Evolutionary conservation across 345 rosid species (phyloP).

Genomic region (Salix koriyanagi): DNA sequence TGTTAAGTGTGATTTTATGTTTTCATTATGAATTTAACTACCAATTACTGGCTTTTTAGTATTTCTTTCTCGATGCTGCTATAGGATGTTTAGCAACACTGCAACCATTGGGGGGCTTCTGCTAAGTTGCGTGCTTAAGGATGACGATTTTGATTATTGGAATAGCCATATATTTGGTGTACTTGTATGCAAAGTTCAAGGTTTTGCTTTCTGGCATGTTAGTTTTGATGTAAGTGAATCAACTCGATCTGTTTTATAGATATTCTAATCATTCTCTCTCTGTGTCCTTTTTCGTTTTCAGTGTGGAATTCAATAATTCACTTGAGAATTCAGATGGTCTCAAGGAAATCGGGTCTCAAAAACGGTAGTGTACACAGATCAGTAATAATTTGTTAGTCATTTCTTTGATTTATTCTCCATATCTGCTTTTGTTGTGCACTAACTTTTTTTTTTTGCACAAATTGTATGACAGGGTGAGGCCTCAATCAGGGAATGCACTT

Average conservation of each 20-base stretch:
- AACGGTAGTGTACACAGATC: slow-evolving; percentile 24
- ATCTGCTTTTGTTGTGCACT: not conserved
- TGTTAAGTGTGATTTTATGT: not conserved
- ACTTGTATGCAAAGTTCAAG: not conserved
- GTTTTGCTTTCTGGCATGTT: not conserved
- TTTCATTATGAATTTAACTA: not conserved
- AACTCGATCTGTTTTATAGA: not conserved
- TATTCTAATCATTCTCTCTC: not conserved
- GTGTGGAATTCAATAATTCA: slow-evolving; percentile 33
- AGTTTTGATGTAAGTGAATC: not conserved
- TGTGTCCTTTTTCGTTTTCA: slow-evolving; percentile 7
- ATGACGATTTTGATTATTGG: not conserved
- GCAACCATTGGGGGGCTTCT: not conserved
- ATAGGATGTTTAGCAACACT: not conserved
- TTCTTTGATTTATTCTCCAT: not conserved
- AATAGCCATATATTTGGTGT: not conserved
- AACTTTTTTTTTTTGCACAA: not conserved
- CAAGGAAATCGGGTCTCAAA: slow-evolving; percentile 31
- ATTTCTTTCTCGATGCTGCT: not conserved
- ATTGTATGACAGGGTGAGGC: slow-evolving; percentile 14
- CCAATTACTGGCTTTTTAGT: not conserved
- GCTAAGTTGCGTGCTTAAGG: not conserved
- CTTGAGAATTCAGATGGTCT: slow-evolving; percentile 27
- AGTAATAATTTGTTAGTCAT: not conserved
- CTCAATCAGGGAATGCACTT: slow-evolving; percentile 8